Percentiles rank a stretch among this genome's conserved stretches.
Evolutionary conservation across 139 green algal species (phyloP).

Genomic region (Micractinium conductrix): DNA sequence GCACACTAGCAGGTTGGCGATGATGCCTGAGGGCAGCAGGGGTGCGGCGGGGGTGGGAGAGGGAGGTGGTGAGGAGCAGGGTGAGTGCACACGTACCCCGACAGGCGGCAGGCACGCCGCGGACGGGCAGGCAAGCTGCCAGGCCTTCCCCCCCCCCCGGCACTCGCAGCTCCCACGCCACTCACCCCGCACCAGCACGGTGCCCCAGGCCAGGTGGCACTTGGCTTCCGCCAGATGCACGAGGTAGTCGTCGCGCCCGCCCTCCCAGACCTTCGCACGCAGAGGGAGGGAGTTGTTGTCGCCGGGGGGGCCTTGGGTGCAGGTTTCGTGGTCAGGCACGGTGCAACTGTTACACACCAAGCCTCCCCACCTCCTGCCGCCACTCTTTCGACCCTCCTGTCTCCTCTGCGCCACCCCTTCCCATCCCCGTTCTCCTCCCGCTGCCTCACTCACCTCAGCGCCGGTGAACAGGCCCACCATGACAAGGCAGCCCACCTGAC

Average conservation of each 20-base stretch:
- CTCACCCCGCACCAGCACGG: constrained; percentile 18
- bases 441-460: not conserved
- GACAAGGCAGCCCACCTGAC: constrained; percentile 9
- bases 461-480: constrained; percentile 12
- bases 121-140: not conserved
- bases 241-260: constrained; percentile 1
- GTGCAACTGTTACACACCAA: too few species aligned
- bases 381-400: too few species aligned
- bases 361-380: too few species aligned
- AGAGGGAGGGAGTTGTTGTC: too few species aligned
- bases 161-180: not conserved
- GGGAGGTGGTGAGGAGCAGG: not conserved
- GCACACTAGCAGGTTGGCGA: constrained; percentile 23
- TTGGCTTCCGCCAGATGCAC: not conserved
- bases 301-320: too few species aligned
- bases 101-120: not conserved
- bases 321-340: too few species aligned
- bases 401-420: too few species aligned
- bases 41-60: not conserved
- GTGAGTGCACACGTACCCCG: not conserved
- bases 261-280: too few species aligned
- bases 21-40: constrained; percentile 4
- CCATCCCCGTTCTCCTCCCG: too few species aligned
- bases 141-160: not conserved
- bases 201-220: not conserved